Conservation (phyloP, 164 flowering plant genomes). For the Liquidambar formosana region DNA sequence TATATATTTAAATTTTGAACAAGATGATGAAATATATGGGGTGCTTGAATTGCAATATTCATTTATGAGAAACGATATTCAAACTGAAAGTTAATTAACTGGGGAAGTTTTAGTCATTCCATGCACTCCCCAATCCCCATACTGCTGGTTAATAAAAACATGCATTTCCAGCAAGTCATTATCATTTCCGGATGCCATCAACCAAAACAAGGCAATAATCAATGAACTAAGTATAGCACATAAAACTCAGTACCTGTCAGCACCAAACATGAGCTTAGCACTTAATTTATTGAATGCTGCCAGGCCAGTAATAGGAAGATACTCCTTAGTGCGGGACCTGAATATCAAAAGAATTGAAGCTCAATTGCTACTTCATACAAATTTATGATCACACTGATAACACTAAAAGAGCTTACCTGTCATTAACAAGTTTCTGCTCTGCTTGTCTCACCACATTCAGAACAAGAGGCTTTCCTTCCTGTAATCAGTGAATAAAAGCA, state of each 20-base stretch:
- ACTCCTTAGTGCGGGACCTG: constrained; percentile 89
- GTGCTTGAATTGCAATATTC: too few relatives aligned
- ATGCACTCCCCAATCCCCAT: too few relatives aligned
- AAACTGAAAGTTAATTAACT: too few relatives aligned
- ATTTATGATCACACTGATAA: neutral
- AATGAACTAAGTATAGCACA: neutral
- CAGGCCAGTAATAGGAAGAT: constrained; percentile 87
- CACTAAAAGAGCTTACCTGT: constrained; percentile 35
- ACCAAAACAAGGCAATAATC: neutral
- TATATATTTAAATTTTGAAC: too few relatives aligned
- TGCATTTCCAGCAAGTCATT: too few relatives aligned
- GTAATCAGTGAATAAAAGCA: too few relatives aligned
- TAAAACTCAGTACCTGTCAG: constrained; percentile 64
- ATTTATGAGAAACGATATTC: too few relatives aligned
- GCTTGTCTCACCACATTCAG: constrained; percentile 88
- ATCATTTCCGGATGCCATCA: neutral
- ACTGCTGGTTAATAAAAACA: too few relatives aligned
- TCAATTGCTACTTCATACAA: neutral
- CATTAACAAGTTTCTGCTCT: constrained; percentile 73
- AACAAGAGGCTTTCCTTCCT: constrained; percentile 99
- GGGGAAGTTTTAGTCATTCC: too few relatives aligned
- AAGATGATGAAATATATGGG: too few relatives aligned
- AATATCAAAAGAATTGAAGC: neutral
- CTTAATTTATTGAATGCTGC: constrained; percentile 90
- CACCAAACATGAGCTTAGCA: constrained; percentile 94